Base-by-base conservation (phyloP, 768 basidiomycete genomes). In the Gloeopeniophorella convolvens region DNA sequence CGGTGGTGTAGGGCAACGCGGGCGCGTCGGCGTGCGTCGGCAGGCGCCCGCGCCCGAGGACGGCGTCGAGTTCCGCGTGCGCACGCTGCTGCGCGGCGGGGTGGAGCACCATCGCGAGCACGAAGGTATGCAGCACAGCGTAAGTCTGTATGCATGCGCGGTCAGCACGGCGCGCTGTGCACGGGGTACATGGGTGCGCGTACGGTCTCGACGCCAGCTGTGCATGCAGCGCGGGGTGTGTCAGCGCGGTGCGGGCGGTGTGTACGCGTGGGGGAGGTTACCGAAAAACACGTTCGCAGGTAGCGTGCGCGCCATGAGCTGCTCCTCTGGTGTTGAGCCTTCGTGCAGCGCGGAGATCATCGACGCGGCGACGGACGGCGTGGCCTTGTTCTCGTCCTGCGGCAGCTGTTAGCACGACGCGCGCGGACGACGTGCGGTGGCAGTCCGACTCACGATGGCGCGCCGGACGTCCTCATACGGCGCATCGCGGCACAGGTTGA, bases 21-120 rank as follows among this genome's bases (percentile, higher is more conserved):
- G 45, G 20, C 39, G 20, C 16, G 24, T 55, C 54, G 16, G 23
- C 45, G 27, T 47, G 43, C 13, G 32, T 28, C 2, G 49, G 45
- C 16, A 51, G 41, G 44, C 36, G 35, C 20, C 20, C 48, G 4
- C 28, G 40, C 35, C 45, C 48, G 21, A 50, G 34, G 3, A 50
- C 42, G 3, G 45, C 44, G 52, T 69, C 66, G 4, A 68, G 55
- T 51, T 67, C 68, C 42, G 45, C 60, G 42, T 66, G 68, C 3
- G 63, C 66, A 36, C 59, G 51, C 21, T 16, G 46, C 40, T 66
- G 67, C 9, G 53, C 54, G 2, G 63, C 54, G 0, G 67, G 68
- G 41, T 67, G 50, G 12, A 64, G 51, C 6, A 60, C 56, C 65
- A 69, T 64, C n/a, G 62, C 64, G 3, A 67, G 50, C 13, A 69